Conservation (phyloP, 2,329 filamentous ascomycete species). For the Ilyonectria robusta region DNA sequence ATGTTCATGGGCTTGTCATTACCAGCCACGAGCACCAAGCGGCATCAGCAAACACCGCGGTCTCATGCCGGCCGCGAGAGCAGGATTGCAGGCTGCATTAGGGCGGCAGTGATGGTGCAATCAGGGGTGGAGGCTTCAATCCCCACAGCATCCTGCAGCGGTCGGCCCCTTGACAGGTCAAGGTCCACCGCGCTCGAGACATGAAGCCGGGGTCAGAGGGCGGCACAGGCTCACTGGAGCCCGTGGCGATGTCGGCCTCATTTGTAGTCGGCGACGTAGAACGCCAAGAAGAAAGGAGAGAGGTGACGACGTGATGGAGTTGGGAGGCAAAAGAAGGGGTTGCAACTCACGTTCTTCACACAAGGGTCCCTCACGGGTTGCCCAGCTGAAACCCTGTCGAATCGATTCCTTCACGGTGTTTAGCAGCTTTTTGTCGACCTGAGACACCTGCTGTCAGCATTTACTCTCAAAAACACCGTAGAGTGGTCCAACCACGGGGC, state of each 20-base stretch:
- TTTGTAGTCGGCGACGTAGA: constrained; percentile 19
- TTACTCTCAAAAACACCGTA: neutral
- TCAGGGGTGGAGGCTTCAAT: constrained; percentile 38
- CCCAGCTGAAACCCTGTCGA: constrained; percentile 97
- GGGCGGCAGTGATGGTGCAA: constrained; percentile 36
- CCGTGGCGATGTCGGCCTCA: constrained; percentile 20
- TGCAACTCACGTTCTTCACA: constrained; percentile 91
- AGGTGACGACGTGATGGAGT: constrained; percentile 22
- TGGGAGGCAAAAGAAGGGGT: constrained; percentile 13
- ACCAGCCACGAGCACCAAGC: constrained; percentile 19
- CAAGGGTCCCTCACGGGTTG: constrained; percentile 91
- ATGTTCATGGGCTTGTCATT: constrained; percentile 18
- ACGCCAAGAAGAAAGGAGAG: neutral
- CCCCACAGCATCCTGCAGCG: constrained; percentile 39
- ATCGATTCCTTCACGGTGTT: constrained; percentile 92
- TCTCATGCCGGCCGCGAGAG: constrained; percentile 30
- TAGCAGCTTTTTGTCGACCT: constrained; percentile 93
- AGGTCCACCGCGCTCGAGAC: constrained; percentile 39
- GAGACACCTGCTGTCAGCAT: constrained; percentile 30
- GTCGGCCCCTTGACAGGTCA: constrained; percentile 30
- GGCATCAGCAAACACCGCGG: constrained; percentile 34
- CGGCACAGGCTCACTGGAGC: constrained; percentile 39
- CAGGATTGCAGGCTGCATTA: constrained; percentile 37
- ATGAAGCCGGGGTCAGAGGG: constrained; percentile 18
- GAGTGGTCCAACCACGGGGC: constrained; percentile 14